Evolutionary conservation across 2,329 filamentous ascomycete genomes (phyloP).

Genomic region (Chrysoporthe cubensis): DNA sequence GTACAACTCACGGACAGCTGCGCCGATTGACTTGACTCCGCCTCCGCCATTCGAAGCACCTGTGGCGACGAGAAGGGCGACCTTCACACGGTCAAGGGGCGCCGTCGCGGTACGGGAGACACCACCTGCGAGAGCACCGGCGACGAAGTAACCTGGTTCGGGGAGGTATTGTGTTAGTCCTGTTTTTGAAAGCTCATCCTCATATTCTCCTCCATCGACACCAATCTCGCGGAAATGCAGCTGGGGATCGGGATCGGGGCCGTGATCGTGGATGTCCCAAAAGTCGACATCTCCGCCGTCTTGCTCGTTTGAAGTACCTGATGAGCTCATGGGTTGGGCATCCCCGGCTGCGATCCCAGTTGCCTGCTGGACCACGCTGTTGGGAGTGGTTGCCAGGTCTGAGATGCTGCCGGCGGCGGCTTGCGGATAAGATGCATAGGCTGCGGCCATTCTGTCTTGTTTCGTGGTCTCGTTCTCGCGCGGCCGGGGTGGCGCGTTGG

Average conservation of each 20-base stretch:
- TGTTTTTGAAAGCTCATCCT: conserved; percentile 46
- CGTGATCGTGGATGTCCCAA: conserved; percentile 23
- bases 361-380: conserved; percentile 16
- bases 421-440: conserved; percentile 10
- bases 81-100: conserved; percentile 94
- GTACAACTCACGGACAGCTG: conserved; percentile 80
- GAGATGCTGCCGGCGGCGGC: conserved; percentile 18
- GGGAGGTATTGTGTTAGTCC: conserved; percentile 72
- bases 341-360: conserved; percentile 11
- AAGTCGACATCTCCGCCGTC: conserved; percentile 16
- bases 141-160: conserved; percentile 96
- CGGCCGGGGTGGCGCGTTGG: conserved; percentile 14
- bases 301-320: conserved; percentile 19
- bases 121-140: conserved; percentile 91
- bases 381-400: background rate
- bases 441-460: conserved; percentile 14
- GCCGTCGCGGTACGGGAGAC: conserved; percentile 95
- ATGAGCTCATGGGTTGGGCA: conserved; percentile 6
- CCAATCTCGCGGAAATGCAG: conserved; percentile 22
- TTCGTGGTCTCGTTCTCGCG: background rate
- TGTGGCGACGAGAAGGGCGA: conserved; percentile 94
- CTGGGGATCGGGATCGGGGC: conserved; percentile 22
- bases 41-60: conserved; percentile 70
- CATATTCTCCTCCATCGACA: conserved; percentile 12
- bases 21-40: conserved; percentile 69